Conservation (phyloP, 2,329 filamentous ascomycete species). For the Magnaporthiopsis poae region DNA sequence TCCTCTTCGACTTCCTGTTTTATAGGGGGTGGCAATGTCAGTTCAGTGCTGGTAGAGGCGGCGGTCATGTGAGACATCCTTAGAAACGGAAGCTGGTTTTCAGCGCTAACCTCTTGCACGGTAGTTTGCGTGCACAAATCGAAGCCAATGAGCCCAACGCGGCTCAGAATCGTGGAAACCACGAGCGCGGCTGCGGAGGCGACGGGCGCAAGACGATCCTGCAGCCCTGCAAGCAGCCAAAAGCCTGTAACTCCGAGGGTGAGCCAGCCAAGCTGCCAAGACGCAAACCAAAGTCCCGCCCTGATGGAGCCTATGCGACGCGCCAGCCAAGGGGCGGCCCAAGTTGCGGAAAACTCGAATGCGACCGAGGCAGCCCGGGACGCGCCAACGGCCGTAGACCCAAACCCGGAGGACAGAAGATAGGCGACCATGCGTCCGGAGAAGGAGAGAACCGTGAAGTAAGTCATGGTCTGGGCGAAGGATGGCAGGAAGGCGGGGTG, state of each 20-base stretch:
- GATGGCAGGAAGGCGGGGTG: constrained; percentile 52
- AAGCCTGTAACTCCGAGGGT: constrained; percentile 27
- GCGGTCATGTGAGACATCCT: background rate
- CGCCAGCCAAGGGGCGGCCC: constrained; percentile 48
- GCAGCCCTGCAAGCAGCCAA: constrained; percentile 28
- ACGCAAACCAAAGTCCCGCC: constrained; percentile 61
- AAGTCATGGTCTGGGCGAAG: constrained; percentile 48
- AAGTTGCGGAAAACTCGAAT: constrained; percentile 53
- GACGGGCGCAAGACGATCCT: constrained; percentile 14
- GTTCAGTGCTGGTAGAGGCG: background rate
- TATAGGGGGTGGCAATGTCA: background rate
- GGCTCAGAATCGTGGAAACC: constrained; percentile 42
- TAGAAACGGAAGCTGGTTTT: background rate
- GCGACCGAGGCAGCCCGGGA: constrained; percentile 42
- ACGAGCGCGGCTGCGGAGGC: constrained; percentile 39
- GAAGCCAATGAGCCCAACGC: constrained; percentile 52
- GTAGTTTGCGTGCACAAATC: constrained; percentile 52
- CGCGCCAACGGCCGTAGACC: constrained; percentile 35
- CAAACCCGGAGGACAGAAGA: constrained; percentile 40
- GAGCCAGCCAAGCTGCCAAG: constrained; percentile 54
- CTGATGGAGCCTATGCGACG: constrained; percentile 46
- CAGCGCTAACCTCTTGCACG: constrained; percentile 44
- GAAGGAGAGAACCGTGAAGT: constrained; percentile 52
- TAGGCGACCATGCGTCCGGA: constrained; percentile 56
- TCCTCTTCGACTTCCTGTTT: constrained; percentile 41